Evolutionary conservation across 768 basidiomycete species (phyloP), one percentile per base, ranked within the genome.

Genomic region (Suillus plorans): DNA sequence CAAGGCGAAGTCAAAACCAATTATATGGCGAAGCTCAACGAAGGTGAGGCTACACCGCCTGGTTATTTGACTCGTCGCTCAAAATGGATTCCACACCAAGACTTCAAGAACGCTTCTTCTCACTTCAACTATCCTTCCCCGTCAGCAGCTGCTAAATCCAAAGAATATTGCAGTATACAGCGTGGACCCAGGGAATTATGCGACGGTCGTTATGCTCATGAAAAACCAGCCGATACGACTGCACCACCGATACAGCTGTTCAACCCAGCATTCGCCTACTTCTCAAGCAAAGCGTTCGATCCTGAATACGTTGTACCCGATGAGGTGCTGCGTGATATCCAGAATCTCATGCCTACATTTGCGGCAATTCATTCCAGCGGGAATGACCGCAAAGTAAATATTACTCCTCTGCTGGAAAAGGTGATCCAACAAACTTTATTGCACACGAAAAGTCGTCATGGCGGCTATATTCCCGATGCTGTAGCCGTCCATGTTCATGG

Each of bases 281-380:
- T 45, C 44, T 20, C 44, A 20, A 45, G 44, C 44, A 45, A 45
- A 45, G 44, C 44, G 5, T 45, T 45, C 20, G 44, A 45, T 45
- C 20, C 44, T 20, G 20, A 20, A 45, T 45, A 45, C 44, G 20
- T 9, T 4, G 44, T 45, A 45, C 44, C 44, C 44, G n/a, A 49
- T 14, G 22, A 25, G 47, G 14, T 13, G 13, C 22, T 49, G 13
- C 12, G 12, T 49, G 5, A 49, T 5, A 1, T 66, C 9, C 45
- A 45, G 2, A 28, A 66, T 3, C 62, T 78, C 34, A 66, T 72
- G 63, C 3, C 2, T 39, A 10, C 4, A 39, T 69, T 70, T 14
- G 65, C 71, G 13, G 18, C 14, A 4, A 71, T 76, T 41, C 13
- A 72, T 10, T 0, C 9, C 3, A 61, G 10, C 1, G 67, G 73